Evolutionary conservation across 2,329 filamentous ascomycete genomes (phyloP).

Genomic region (Aspergillus novoparasiticus): DNA sequence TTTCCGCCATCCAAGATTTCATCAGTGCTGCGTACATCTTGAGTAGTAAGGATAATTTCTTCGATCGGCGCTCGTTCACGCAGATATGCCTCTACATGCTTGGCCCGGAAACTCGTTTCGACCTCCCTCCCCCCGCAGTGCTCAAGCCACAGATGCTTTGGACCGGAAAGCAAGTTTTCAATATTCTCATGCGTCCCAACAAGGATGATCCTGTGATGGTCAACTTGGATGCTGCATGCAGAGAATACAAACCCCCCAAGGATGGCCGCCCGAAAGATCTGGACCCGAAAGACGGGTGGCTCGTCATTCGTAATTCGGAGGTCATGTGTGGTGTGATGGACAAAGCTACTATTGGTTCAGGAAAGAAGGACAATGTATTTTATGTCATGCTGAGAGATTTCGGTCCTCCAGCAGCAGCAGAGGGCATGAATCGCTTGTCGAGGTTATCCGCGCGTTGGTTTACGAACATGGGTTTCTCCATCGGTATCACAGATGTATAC

Average conservation of each 20-base stretch:
- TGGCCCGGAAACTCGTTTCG: constrained; percentile 72
- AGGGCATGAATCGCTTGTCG: constrained; percentile 90
- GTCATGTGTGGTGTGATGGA: constrained; percentile 98
- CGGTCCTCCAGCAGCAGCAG: constrained; percentile 82
- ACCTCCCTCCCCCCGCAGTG: constrained; percentile 84
- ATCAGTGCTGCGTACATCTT: constrained; percentile 92
- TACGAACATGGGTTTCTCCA: constrained; percentile 90
- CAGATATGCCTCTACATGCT: constrained; percentile 96
- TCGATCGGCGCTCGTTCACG: constrained; percentile 82
- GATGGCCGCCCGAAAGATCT: constrained; percentile 56
- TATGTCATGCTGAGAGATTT: constrained; percentile 96
- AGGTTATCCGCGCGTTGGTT: constrained; percentile 88
- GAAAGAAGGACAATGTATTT: constrained; percentile 97
- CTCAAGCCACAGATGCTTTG: constrained; percentile 83
- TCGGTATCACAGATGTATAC: constrained; percentile 93
- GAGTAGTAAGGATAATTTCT: constrained; percentile 91
- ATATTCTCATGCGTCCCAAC: constrained; percentile 86
- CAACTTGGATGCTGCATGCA: constrained; percentile 91
- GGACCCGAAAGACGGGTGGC: constrained; percentile 84
- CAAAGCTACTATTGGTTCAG: constrained; percentile 93
- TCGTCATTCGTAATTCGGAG: constrained; percentile 93
- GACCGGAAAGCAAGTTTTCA: constrained; percentile 98
- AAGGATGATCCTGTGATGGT: constrained; percentile 78
- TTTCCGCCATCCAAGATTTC: constrained; percentile 98
- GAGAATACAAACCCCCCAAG: constrained; percentile 61